Base-by-base conservation (phyloP, 1,284 basidiomycete genomes). In the Moesziomyces aphidis region DNA sequence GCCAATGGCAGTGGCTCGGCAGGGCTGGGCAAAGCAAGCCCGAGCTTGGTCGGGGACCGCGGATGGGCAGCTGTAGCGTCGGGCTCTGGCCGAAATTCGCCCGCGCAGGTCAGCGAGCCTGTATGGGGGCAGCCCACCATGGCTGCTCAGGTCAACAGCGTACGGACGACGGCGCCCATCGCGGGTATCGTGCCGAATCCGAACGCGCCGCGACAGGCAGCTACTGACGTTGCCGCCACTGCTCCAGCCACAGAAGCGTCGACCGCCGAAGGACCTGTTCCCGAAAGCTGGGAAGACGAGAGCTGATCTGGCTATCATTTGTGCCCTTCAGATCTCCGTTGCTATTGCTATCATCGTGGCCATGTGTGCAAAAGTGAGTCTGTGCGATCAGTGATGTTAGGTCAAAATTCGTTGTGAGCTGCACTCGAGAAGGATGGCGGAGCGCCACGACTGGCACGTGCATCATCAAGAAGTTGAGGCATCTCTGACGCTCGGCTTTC, bases 21-120 rank as follows among this genome's bases (percentile, higher is more conserved):
- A 13, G 55, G 60, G 17, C 28, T 26, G 5, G 59, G 44, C 24
- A 73, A 67, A 45, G 28, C 59, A 4, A 59, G 59, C 52, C 53
- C 57, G 13, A 54, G 42, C 22, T 36, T 62, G 6, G 67, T 53
- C 0, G 57, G 63, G 17, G 58, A 70, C 47, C 62, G 73, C 3
- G 73, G 73, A 5, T 75, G 73, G 73, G 73, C 73, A 8, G 60
- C 73, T 6, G 63, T 75, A 2, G 73, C 73, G 19, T 70, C 73
- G 4, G 67, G 73, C 3, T 75, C 73, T 1, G 67, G 73, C 6
- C 63, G 73, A 19, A 71, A 59, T 23, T 71, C 67, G 52, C 73
- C 73, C n/a, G 62, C 60, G 36, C 31, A 53, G 0, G 47, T 22
- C 3, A 43, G 19, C 17, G 67, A 62, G 45, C 62, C 55, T 28